Base-by-base conservation (phyloP, 108 stramenopile species). In the Skeletonema costatum region DNA sequence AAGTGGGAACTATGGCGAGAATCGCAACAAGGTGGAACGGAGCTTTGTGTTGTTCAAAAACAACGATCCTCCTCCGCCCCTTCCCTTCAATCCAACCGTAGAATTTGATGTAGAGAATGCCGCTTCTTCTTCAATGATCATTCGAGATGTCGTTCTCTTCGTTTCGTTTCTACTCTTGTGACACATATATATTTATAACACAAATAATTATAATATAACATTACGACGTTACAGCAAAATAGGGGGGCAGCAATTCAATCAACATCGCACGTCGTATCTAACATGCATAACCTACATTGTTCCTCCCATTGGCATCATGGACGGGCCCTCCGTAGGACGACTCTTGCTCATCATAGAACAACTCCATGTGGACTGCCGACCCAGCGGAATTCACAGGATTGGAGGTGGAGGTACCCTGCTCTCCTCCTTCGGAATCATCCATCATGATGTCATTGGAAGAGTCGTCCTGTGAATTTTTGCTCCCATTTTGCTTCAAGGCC, bases 401-500 rank as follows among this genome's bases (percentile, higher is more conserved):
- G 13, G 31, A 33, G 62, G 59, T 12, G 13, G 31, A 33, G 62
- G 59, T n/a, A 30, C 60, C 36, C 8, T 42, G 44, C 14, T 35
- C 30, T 61, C 36, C 74, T 41, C 64, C 63, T 30, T 71, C 59
- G 46, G 5, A 19, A 67, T 63, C 38, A 29, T 51, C 41, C 32
- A 62, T 56, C 30, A 64, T n/a, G 32, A 64, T n/a, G 32, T 62
- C 39, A 17, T 69, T 66, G 32, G 46, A n/a, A n/a, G n/a, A 60
- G 53, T 62, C 38, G 42, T 36, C 44, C 44, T 4, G 16, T n/a
- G 16, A 46, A 66, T 53, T 75, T 31, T 29, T 71, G 68, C 41
- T 74, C 75, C 81, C 81, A 82, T 38, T 76, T 82, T 33, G 69
- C 66, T 51, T 82, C 81, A 14, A 82, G 75, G 14, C 64, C 60